Evolutionary conservation across 805 yeast species (phyloP).

Genomic region (baker's yeast (Saccharomyces cerevisiae)): DNA sequence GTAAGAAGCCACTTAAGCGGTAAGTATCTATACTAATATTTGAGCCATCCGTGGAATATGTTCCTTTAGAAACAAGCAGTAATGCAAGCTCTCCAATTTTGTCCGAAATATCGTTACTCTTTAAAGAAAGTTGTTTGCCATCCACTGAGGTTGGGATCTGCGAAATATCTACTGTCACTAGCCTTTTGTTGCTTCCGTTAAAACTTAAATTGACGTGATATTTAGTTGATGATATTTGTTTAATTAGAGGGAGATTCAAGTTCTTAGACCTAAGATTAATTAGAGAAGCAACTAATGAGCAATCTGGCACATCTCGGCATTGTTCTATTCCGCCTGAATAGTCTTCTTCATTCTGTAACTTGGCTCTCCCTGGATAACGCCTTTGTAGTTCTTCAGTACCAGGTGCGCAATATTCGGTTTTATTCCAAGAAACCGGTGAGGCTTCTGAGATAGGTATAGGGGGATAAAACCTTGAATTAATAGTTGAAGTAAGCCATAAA

Average conservation of each 20-base stretch:
- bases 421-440: slow-evolving; percentile 17
- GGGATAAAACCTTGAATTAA: slow-evolving; percentile 17
- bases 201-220: slow-evolving; percentile 17
- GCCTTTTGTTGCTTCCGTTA: slow-evolving; percentile 23
- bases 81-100: slow-evolving; percentile 66
- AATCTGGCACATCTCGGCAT: slow-evolving; percentile 38
- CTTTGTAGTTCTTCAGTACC: not conserved
- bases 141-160: slow-evolving; percentile 12
- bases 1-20: slow-evolving; percentile 62
- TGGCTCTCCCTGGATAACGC: slow-evolving; percentile 5
- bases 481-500: slow-evolving; percentile 22
- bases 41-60: slow-evolving; percentile 64
- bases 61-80: slow-evolving; percentile 47
- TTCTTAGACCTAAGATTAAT: slow-evolving; percentile 38
- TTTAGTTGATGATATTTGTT: slow-evolving; percentile 10
- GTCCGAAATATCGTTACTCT: slow-evolving; percentile 10
- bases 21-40: slow-evolving; percentile 66
- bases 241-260: slow-evolving; percentile 6
- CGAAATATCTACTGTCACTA: slow-evolving; percentile 18
- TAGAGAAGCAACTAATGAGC: slow-evolving; percentile 68
- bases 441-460: slow-evolving; percentile 18
- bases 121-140: slow-evolving; percentile 15
- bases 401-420: slow-evolving; percentile 1
- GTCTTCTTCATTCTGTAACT: slow-evolving; percentile 4
- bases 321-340: slow-evolving; percentile 14